phyloP scores from a whole-genome alignment of 345 rosid species.

The Aquilaria sinensis region DNA sequence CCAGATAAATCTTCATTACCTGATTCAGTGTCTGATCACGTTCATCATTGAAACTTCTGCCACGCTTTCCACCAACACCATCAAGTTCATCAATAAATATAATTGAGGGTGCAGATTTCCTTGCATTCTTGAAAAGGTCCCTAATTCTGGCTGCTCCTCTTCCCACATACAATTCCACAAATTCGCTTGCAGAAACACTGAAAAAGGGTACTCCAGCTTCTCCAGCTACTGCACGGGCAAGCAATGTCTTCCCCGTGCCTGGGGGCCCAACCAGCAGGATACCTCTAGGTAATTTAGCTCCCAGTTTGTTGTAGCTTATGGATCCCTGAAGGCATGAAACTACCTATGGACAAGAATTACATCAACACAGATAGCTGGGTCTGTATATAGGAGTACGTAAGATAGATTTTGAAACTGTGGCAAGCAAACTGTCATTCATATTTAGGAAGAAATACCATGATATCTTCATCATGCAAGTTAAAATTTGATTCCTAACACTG shows the following conservation, averaged over 20 bases:
- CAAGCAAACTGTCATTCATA: no score
- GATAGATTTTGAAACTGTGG: no score
- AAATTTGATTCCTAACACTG: no score
- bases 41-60: conserved; percentile 97
- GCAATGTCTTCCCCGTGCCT: conserved; percentile 92
- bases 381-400: no score
- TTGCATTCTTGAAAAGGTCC: conserved; percentile 76
- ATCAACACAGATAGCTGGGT: conserved; percentile 2
- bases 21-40: conserved; percentile 95
- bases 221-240: conserved; percentile 97
- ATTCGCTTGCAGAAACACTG: conserved; percentile 94
- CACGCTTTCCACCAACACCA: conserved; percentile 96
- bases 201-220: conserved; percentile 96
- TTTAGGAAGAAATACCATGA: no score
- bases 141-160: conserved; percentile 98
- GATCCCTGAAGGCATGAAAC: conserved; percentile 97
- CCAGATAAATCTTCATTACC: conserved; percentile 30
- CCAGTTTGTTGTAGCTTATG: conserved; percentile 70
- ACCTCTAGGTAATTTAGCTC: conserved; percentile 89
- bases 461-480: no score
- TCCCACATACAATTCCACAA: conserved; percentile 95
- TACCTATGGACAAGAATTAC: conserved; percentile 44
- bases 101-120: conserved; percentile 83
- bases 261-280: conserved; percentile 94
- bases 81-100: conserved; percentile 96